These are phyloP conservation scores for Komagataea norvegica DNA, from an alignment of 1,139 yeast genomes.

Conservation along the genomic window DNA sequence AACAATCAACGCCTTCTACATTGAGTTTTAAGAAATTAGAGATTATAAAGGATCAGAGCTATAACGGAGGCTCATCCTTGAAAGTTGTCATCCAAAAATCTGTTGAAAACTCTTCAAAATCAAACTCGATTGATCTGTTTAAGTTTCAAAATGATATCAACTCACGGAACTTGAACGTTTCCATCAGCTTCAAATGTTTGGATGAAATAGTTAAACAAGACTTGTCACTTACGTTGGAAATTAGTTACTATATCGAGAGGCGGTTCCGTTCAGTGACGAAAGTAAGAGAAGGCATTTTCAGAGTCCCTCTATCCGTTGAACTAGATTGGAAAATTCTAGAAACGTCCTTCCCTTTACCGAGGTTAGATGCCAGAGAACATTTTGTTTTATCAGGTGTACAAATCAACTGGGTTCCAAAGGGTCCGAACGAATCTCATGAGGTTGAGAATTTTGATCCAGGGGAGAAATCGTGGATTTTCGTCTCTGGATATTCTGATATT, in stretches of 20 bases:
- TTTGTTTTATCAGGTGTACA: constrained; percentile 27
- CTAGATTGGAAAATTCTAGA: constrained; percentile 23
- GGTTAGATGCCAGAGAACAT: constrained; percentile 26
- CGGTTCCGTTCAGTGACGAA: constrained; percentile 24
- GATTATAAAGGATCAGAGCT: constrained; percentile 26
- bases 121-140: constrained; percentile 21
- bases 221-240: constrained; percentile 24
- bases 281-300: constrained; percentile 21
- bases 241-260: constrained; percentile 30
- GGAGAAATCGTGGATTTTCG: constrained; percentile 27
- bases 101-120: constrained; percentile 9
- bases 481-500: constrained; percentile 16
- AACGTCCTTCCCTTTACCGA: constrained; percentile 22
- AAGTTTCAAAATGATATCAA: constrained; percentile 26
- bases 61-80: constrained; percentile 31
- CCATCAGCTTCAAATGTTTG: constrained; percentile 26
- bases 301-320: constrained; percentile 13
- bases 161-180: constrained; percentile 24
- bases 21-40: constrained; percentile 19
- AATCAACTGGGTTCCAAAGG: constrained; percentile 25
- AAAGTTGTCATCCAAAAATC: constrained; percentile 16
- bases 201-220: constrained; percentile 6
- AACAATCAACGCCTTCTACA: constrained; percentile 27
- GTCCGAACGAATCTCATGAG: constrained; percentile 13
- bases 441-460: constrained; percentile 23